phyloP scores from a whole-genome alignment of 2,329 filamentous ascomycete species.

The Ophiostoma quercus region DNA sequence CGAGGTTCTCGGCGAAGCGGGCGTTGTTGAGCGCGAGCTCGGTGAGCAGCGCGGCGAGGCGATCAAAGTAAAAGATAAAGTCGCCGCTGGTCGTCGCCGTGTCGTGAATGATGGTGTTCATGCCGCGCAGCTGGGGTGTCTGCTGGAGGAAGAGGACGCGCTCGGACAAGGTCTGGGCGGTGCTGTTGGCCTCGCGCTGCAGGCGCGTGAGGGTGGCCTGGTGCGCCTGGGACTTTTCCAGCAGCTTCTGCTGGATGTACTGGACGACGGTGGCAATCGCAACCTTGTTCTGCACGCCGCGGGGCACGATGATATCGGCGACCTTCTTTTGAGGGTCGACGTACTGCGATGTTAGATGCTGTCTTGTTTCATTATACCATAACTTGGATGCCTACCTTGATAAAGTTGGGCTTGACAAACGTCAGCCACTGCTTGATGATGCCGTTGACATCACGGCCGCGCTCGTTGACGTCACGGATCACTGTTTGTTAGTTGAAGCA shows the following conservation, averaged over 20 bases:
- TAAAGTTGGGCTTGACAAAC: constrained; percentile 95
- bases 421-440: constrained; percentile 97
- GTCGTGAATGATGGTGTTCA: constrained; percentile 86
- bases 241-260: constrained; percentile 80
- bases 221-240: constrained; percentile 80
- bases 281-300: constrained; percentile 89
- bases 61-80: constrained; percentile 96
- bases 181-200: constrained; percentile 55
- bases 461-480: constrained; percentile 79
- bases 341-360: constrained; percentile 41
- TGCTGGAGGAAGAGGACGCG: constrained; percentile 70
- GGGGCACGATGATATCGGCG: constrained; percentile 90
- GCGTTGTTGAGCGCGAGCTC: constrained; percentile 78
- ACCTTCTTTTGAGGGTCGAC: constrained; percentile 88
- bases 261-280: constrained; percentile 94
- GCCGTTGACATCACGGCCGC: constrained; percentile 81
- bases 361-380: neutral
- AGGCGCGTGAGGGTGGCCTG: constrained; percentile 72
- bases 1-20: constrained; percentile 56
- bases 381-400: constrained; percentile 48
- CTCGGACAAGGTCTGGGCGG: constrained; percentile 65
- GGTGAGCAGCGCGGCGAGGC: constrained; percentile 75
- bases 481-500: constrained; percentile 44
- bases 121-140: constrained; percentile 75
- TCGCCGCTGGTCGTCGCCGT: constrained; percentile 75